A percentile compares a stretch with the other conserved stretches of the same genome.
phyloP scores from a whole-genome alignment of 768 basidiomycete species.

The Tremella fuciformis region DNA sequence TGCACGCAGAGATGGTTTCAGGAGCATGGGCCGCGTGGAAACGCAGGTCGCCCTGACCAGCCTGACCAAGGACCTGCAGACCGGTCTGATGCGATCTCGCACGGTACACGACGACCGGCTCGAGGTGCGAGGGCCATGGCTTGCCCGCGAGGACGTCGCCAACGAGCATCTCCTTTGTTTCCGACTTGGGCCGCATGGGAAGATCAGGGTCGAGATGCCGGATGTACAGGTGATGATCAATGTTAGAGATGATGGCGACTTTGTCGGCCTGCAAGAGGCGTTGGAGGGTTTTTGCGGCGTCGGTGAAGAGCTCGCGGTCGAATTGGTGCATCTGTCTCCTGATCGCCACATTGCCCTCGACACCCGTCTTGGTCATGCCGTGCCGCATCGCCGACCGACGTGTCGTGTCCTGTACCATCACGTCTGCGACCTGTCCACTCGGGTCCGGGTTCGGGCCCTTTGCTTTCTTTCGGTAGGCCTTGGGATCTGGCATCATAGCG shows the following conservation, averaged over 20 bases:
- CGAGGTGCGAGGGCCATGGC: slow-evolving; percentile 32
- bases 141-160: slow-evolving; percentile 33
- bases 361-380: slow-evolving; percentile 25
- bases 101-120: slow-evolving; percentile 35
- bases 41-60: slow-evolving; percentile 12
- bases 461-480: background rate
- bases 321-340: slow-evolving; percentile 18
- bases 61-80: slow-evolving; percentile 17
- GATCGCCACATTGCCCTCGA: slow-evolving; percentile 24
- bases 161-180: slow-evolving; percentile 17
- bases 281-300: slow-evolving; percentile 37
- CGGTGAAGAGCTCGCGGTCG: slow-evolving; percentile 25
- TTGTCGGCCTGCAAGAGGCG: slow-evolving; percentile 36
- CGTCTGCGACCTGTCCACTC: background rate
- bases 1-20: slow-evolving; percentile 19
- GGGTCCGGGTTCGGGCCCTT: background rate
- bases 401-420: background rate
- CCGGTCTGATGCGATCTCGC: slow-evolving; percentile 5
- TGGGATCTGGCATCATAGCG: slow-evolving; percentile 23
- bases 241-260: slow-evolving; percentile 35
- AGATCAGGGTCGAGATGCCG: background rate
- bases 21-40: slow-evolving; percentile 12
- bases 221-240: slow-evolving; percentile 43
- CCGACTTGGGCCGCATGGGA: slow-evolving; percentile 3
- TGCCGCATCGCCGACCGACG: background rate